Conservation (phyloP, 257 asterid species). For the Ilex aquifolium region DNA sequence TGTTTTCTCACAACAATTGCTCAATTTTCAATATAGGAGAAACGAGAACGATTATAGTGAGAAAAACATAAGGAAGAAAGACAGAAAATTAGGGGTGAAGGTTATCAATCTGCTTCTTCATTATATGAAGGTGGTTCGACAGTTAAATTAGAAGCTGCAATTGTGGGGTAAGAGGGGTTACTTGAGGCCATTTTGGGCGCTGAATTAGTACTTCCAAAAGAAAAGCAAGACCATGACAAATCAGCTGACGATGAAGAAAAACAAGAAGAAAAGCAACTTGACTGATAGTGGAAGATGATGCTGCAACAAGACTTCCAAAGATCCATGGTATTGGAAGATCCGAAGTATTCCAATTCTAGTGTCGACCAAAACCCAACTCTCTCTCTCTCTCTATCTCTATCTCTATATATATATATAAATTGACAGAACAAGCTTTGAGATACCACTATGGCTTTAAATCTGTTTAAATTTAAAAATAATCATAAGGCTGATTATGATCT, state of each 20-base stretch:
- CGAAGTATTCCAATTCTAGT: constrained; percentile 15
- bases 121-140: constrained; percentile 18
- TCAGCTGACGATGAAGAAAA: constrained; percentile 27
- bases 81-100: constrained; percentile 12
- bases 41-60: constrained; percentile 10
- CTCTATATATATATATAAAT: neutral
- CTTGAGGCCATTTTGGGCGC: constrained; percentile 33
- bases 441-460: no score
- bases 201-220: constrained; percentile 37
- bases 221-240: constrained; percentile 38
- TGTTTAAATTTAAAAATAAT: no score
- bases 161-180: constrained; percentile 17
- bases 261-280: constrained; percentile 30
- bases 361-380: constrained; percentile 24
- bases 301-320: constrained; percentile 22
- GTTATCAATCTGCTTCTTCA: constrained; percentile 26
- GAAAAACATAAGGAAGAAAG: constrained; percentile 2
- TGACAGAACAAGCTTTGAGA: no score
- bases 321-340: constrained; percentile 30
- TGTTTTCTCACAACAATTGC: constrained; percentile 14
- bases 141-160: constrained; percentile 24
- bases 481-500: no score
- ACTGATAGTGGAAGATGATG: constrained; percentile 45
- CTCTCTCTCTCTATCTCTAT: constrained; percentile 5
- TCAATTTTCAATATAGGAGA: constrained; percentile 15